Evolutionary conservation across 2,329 filamentous ascomycete genomes (phyloP).

Genomic region (Calonectria pseudoturangicola): DNA sequence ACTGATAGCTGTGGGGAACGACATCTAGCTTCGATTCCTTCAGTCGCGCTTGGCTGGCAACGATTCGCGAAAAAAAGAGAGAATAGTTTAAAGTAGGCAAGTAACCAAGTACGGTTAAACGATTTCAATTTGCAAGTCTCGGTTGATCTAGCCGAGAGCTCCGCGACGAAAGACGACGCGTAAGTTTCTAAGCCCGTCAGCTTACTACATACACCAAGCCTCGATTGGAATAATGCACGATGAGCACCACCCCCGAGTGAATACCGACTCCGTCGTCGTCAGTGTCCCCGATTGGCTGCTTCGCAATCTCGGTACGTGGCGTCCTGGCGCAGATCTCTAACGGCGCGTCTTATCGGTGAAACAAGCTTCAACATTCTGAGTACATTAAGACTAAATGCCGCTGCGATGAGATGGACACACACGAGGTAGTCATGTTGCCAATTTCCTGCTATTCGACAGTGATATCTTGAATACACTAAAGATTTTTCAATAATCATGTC

Average conservation of each 20-base stretch:
- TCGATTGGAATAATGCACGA: constrained; percentile 16
- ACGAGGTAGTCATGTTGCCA: neutral
- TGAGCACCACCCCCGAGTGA: neutral
- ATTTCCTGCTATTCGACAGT: neutral
- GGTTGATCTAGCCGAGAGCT: neutral
- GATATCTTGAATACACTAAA: neutral
- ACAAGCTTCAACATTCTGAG: neutral
- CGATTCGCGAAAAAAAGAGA: neutral
- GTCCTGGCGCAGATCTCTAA: neutral
- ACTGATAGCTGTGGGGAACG: neutral
- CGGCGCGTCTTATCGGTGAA: neutral
- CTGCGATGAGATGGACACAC: neutral
- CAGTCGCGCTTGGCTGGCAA: neutral
- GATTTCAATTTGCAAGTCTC: neutral
- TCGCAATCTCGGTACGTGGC: constrained; percentile 45
- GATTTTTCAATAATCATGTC: constrained; percentile 33
- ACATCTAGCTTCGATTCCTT: neutral
- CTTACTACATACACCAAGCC: neutral
- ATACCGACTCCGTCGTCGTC: constrained; percentile 29
- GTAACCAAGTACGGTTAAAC: neutral
- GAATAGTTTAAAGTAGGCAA: neutral
- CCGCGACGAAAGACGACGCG: neutral
- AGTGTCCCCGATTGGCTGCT: constrained; percentile 36
- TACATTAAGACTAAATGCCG: constrained; percentile 38
- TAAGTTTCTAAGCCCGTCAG: neutral